Conservation (phyloP, 1,139 yeast genomes). For the Pichia sp. region DNA sequence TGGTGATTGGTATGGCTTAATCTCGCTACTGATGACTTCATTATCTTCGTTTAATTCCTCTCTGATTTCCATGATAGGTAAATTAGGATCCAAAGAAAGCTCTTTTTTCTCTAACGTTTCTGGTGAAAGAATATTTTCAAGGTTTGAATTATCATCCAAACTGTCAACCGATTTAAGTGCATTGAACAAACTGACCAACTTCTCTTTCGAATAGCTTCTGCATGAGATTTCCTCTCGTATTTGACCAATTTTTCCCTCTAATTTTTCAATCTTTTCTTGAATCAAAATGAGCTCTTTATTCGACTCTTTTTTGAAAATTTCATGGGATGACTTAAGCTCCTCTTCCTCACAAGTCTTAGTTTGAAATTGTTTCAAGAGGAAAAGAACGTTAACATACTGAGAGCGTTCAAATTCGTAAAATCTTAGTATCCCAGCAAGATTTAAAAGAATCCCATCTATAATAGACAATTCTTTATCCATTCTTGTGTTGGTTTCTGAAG, state of each 20-base stretch:
- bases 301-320: slow-evolving; percentile 22
- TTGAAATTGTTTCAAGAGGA: slow-evolving; percentile 17
- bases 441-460: slow-evolving; percentile 26
- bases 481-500: neutral
- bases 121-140: neutral
- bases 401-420: slow-evolving; percentile 27
- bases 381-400: slow-evolving; percentile 22
- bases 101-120: neutral
- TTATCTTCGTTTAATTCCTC: slow-evolving; percentile 85
- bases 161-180: slow-evolving; percentile 25
- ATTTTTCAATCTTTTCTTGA: slow-evolving; percentile 37
- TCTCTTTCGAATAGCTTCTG: slow-evolving; percentile 39
- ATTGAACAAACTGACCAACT: slow-evolving; percentile 33
- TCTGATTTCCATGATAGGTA: slow-evolving; percentile 74
- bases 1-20: slow-evolving; percentile 31
- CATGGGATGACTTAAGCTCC: slow-evolving; percentile 18
- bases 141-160: slow-evolving; percentile 3
- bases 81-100: slow-evolving; percentile 2
- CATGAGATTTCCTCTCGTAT: slow-evolving; percentile 43
- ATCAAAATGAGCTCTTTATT: slow-evolving; percentile 39
- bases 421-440: slow-evolving; percentile 25
- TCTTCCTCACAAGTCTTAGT: slow-evolving; percentile 13
- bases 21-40: slow-evolving; percentile 46
- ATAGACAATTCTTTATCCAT: slow-evolving; percentile 26
- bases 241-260: slow-evolving; percentile 38